These are phyloP conservation scores for Lachnellula suecica DNA, from an alignment of 2,329 filamentous ascomycete genomes.

Conservation along the genomic window DNA sequence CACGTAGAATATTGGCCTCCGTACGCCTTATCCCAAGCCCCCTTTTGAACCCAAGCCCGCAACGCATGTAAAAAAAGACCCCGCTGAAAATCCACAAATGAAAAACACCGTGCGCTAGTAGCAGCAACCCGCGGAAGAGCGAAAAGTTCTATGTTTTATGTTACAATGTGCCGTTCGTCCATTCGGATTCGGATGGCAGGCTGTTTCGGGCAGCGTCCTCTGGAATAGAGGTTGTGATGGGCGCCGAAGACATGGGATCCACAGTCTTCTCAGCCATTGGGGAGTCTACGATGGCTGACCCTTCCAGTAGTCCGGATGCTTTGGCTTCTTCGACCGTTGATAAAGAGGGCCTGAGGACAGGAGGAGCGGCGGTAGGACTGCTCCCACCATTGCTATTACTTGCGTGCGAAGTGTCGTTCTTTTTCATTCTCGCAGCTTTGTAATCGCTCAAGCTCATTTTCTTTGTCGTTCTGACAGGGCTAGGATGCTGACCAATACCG, in stretches of 20 bases:
- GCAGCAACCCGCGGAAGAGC: constrained; percentile 18
- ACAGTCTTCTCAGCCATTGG: constrained; percentile 32
- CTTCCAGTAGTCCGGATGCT: constrained; percentile 34
- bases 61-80: constrained; percentile 14
- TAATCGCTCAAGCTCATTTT: constrained; percentile 68
- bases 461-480: constrained; percentile 58
- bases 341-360: constrained; percentile 38
- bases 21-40: constrained; percentile 21
- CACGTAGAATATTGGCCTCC: constrained; percentile 9
- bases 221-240: constrained; percentile 7
- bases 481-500: constrained; percentile 48
- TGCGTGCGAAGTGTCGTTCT: constrained; percentile 19
- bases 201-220: constrained; percentile 13
- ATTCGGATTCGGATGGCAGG: constrained; percentile 20
- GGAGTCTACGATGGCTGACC: constrained; percentile 35
- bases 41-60: constrained; percentile 25
- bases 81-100: constrained; percentile 25
- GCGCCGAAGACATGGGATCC: constrained; percentile 18
- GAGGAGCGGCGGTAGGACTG: constrained; percentile 34
- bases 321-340: constrained; percentile 42
- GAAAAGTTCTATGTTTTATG: constrained; percentile 34
- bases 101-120: constrained; percentile 10
- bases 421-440: constrained; percentile 48
- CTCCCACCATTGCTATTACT: constrained; percentile 16
- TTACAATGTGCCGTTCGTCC: constrained; percentile 35